phyloP scores from a whole-genome alignment of 768 basidiomycete species.

The Russula emetica region DNA sequence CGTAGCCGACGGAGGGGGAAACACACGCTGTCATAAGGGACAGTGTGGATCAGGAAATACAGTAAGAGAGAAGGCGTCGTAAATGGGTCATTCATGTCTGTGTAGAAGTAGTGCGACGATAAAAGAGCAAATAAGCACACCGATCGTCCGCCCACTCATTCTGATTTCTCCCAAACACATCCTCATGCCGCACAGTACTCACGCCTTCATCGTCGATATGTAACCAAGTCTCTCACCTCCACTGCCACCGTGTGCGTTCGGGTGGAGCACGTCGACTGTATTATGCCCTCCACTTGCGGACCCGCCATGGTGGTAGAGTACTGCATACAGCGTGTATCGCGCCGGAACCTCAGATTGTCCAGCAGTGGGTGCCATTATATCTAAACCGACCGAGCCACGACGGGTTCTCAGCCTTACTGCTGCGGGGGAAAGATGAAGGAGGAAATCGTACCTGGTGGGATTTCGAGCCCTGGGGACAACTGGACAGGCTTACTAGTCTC shows the following conservation, averaged over 20 bases:
- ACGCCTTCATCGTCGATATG: slow-evolving; percentile 91
- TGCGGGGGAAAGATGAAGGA: background rate
- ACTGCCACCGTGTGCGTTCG: slow-evolving; percentile 46
- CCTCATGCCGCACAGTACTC: slow-evolving; percentile 63
- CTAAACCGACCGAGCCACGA: background rate
- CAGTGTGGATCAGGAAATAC: too few relatives aligned
- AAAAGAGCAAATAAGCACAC: slow-evolving; percentile 86
- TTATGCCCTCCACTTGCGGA: slow-evolving; percentile 94
- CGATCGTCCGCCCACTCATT: slow-evolving; percentile 49
- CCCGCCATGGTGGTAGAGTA: slow-evolving; percentile 87
- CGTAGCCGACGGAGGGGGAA: too few relatives aligned
- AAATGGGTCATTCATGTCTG: slow-evolving; percentile 18
- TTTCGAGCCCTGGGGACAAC: slow-evolving; percentile 72
- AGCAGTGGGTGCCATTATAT: slow-evolving; percentile 30
- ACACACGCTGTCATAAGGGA: too few relatives aligned
- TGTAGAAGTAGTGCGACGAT: slow-evolving; percentile 50
- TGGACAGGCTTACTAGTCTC: slow-evolving; percentile 80
- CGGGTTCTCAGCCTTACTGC: background rate
- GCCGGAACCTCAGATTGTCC: slow-evolving; percentile 52
- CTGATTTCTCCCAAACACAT: slow-evolving; percentile 54
- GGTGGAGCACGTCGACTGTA: slow-evolving; percentile 84
- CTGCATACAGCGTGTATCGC: slow-evolving; percentile 78
- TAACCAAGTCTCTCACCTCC: slow-evolving; percentile 67
- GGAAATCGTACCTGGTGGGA: slow-evolving; percentile 55
- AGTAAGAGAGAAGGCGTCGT: background rate